Conservation (phyloP, 164 flowering plant genomes). For the Akebia trifoliata region DNA sequence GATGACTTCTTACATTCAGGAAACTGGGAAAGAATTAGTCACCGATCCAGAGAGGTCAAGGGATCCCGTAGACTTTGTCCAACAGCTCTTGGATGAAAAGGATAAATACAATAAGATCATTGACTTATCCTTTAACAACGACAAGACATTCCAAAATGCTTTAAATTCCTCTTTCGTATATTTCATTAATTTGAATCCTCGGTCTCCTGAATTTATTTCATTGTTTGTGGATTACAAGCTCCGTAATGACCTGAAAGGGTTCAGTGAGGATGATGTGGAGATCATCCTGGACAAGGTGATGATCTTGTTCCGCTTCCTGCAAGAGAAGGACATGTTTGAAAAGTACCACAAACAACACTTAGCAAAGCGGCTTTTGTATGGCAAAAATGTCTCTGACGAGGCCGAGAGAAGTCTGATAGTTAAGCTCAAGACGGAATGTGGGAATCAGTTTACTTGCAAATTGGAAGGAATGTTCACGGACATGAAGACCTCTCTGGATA, state of each 20-base stretch:
- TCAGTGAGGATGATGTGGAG: conserved; percentile 59
- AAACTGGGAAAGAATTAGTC: conserved; percentile 80
- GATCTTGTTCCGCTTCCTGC: conserved; percentile 66
- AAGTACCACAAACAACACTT: conserved; percentile 59
- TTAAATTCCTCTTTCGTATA: conserved; percentile 85
- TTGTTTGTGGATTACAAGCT: conserved; percentile 67
- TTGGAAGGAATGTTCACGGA: conserved; percentile 76
- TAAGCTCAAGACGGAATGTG: conserved; percentile 74
- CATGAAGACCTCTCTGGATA: conserved; percentile 87
- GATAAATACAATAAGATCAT: conserved; percentile 84
- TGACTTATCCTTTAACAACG: conserved; percentile 59
- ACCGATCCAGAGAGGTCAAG: conserved; percentile 84
- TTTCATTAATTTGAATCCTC: conserved; percentile 76
- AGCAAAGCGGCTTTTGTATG: conserved; percentile 56
- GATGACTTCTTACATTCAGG: conserved; percentile 82
- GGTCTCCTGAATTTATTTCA: conserved; percentile 72
- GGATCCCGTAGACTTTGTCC: conserved; percentile 94
- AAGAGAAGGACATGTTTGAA: conserved; percentile 63
- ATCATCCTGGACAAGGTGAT: conserved; percentile 59
- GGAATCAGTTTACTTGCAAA: conserved; percentile 65
- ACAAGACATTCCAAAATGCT: conserved; percentile 90
- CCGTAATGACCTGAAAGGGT: conserved; percentile 58
- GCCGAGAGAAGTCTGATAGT: conserved; percentile 66
- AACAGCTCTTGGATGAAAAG: conserved; percentile 73
- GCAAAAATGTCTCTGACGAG: conserved; percentile 60